Evolutionary conservation across 2,329 filamentous ascomycete genomes (phyloP).

Genomic region (Curvularia hawaiiensis): DNA sequence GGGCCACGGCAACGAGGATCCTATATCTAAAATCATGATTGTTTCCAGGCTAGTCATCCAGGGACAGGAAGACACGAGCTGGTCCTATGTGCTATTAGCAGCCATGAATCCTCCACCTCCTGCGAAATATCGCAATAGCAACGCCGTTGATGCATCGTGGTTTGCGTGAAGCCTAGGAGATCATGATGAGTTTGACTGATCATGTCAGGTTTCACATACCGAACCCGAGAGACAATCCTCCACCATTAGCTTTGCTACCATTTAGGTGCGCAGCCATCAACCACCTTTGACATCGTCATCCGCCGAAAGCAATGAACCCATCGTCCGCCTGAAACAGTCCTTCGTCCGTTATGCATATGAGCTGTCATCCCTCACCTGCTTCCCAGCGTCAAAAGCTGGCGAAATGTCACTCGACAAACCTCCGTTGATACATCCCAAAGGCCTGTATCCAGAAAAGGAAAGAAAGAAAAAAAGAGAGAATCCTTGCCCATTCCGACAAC

Average conservation of each 20-base stretch:
- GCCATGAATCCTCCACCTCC: slow-evolving; percentile 21
- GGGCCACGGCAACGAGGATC: slow-evolving; percentile 11
- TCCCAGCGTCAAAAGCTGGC: slow-evolving; percentile 3
- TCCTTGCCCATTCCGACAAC: slow-evolving; percentile 15
- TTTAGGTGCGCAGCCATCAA: background rate
- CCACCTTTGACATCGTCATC: slow-evolving; percentile 3
- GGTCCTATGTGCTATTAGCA: slow-evolving; percentile 34
- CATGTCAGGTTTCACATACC: slow-evolving; percentile 22
- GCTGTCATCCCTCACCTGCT: background rate
- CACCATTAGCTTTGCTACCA: background rate
- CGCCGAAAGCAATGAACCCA: slow-evolving; percentile 2
- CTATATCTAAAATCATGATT: slow-evolving; percentile 22
- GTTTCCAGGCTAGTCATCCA: slow-evolving; percentile 21
- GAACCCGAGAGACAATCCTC: slow-evolving; percentile 14
- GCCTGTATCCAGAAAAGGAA: slow-evolving; percentile 8
- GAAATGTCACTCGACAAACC: background rate
- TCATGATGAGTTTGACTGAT: slow-evolving; percentile 30
- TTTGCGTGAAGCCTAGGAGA: slow-evolving; percentile 18
- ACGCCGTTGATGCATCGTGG: slow-evolving; percentile 5
- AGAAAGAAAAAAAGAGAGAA: background rate
- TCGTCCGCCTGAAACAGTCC: background rate
- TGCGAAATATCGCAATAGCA: slow-evolving; percentile 8
- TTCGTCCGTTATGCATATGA: background rate
- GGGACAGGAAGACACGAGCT: slow-evolving; percentile 22
- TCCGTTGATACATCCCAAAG: background rate